phyloP scores from a whole-genome alignment of 1,284 basidiomycete genomes.

The Ustilago tritici region DNA sequence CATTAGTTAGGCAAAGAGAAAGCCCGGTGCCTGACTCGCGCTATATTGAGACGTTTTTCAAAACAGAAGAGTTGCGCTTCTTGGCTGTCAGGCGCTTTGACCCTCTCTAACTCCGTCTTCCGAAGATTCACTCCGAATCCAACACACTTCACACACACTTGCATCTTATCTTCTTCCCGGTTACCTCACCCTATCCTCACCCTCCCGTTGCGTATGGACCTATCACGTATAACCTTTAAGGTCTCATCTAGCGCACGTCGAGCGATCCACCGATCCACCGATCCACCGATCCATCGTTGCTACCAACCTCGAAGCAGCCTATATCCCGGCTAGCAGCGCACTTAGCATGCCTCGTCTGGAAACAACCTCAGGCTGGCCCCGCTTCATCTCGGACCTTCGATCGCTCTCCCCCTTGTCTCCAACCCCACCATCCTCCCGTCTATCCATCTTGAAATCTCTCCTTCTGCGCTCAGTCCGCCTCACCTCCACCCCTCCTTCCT shows the following conservation, averaged over 20 bases:
- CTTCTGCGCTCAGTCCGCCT: slow-evolving; percentile 48
- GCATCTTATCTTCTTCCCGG: not conserved
- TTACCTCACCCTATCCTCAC: not conserved
- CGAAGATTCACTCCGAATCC: not conserved
- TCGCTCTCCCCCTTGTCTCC: slow-evolving; percentile 15
- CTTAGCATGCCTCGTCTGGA: slow-evolving; percentile 48
- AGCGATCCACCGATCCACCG: too few species aligned
- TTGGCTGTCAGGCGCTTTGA: not conserved
- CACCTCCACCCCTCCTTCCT: slow-evolving; percentile 5
- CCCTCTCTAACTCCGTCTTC: not conserved
- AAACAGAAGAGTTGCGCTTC: not conserved
- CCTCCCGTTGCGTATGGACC: too few species aligned
- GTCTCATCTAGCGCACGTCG: too few species aligned
- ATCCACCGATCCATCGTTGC: too few species aligned
- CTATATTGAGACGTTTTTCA: not conserved
- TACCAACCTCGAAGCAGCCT: too few species aligned
- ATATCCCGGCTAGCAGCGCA: not conserved
- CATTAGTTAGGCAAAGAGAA: not conserved
- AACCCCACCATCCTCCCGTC: slow-evolving; percentile 22
- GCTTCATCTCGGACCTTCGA: slow-evolving; percentile 22
- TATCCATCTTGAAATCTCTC: slow-evolving; percentile 36
- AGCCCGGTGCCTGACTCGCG: too few species aligned
- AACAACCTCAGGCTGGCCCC: slow-evolving; percentile 40
- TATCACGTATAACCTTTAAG: too few species aligned
- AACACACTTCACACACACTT: not conserved